phyloP scores from a whole-genome alignment of 345 rosid species.

The Anastatica hierochuntica region DNA sequence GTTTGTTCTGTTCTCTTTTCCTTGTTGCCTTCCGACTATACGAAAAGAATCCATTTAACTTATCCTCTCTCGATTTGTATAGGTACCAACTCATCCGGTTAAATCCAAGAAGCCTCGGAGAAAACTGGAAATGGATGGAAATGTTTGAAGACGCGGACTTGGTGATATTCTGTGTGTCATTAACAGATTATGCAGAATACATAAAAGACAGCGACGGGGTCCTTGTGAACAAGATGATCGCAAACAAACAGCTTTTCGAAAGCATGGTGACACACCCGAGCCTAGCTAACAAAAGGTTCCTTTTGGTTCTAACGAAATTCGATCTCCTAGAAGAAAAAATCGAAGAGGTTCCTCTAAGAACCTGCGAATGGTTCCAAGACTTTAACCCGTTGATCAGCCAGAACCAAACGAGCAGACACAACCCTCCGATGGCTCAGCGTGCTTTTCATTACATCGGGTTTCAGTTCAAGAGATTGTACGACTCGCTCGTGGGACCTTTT shows the following conservation, averaged over 20 bases:
- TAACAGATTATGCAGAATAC: conserved; percentile 53
- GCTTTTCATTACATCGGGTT: conserved; percentile 61
- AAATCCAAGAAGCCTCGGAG: conserved; percentile 62
- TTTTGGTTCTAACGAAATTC: conserved; percentile 65
- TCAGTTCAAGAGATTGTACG: conserved; percentile 64
- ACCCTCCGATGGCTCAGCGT: conserved; percentile 45
- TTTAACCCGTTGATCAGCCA: conserved; percentile 53
- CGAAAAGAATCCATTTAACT: conserved; percentile 16
- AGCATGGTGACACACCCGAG: conserved; percentile 44
- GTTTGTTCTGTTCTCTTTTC: conserved; percentile 31
- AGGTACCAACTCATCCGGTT: conserved; percentile 84
- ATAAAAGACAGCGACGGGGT: conserved; percentile 40
- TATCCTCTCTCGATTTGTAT: neutral
- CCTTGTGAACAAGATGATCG: conserved; percentile 68
- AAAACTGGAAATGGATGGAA: conserved; percentile 64
- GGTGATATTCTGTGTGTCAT: conserved; percentile 60
- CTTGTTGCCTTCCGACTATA: neutral
- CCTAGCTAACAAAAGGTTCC: conserved; percentile 61
- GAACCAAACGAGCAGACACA: conserved; percentile 22
- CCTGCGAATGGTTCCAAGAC: conserved; percentile 77
- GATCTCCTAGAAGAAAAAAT: conserved; percentile 75
- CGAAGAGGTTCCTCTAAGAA: conserved; percentile 41
- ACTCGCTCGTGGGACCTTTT: conserved; percentile 29
- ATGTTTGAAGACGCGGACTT: conserved; percentile 80
- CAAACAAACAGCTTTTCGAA: conserved; percentile 58